Conservation (phyloP, 495 filamentous ascomycete species). For the Penicillium samsonianum region DNA sequence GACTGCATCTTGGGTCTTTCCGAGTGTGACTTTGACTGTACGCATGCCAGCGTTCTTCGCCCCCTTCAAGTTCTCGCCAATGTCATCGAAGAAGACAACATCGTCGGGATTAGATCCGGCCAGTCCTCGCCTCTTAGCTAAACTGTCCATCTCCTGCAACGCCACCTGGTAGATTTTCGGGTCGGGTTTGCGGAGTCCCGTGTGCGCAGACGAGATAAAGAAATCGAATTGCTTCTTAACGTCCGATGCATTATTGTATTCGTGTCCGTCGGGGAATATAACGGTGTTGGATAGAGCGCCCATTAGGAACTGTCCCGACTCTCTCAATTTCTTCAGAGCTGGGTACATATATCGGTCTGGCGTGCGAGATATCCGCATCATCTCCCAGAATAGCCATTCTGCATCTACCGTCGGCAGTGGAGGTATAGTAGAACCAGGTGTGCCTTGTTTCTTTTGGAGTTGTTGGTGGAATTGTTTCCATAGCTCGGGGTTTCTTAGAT, state of each 20-base stretch:
- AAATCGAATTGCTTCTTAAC: slow-evolving; percentile 71
- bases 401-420: slow-evolving; percentile 75
- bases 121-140: slow-evolving; percentile 56
- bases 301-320: slow-evolving; percentile 65
- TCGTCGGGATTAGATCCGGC: slow-evolving; percentile 62
- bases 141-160: slow-evolving; percentile 60
- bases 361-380: slow-evolving; percentile 74
- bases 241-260: slow-evolving; percentile 51
- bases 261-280: slow-evolving; percentile 71
- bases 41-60: slow-evolving; percentile 73
- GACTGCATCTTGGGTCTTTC: slow-evolving; percentile 74
- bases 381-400: slow-evolving; percentile 81
- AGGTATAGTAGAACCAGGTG: slow-evolving; percentile 44
- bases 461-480: slow-evolving; percentile 65
- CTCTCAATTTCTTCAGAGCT: slow-evolving; percentile 68
- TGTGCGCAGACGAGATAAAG: slow-evolving; percentile 80
- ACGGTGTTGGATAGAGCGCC: slow-evolving; percentile 89
- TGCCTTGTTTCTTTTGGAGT: slow-evolving; percentile 34
- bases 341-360: slow-evolving; percentile 88
- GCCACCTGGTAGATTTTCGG: slow-evolving; percentile 76
- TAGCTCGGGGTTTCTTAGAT: slow-evolving; percentile 62
- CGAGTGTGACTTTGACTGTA: slow-evolving; percentile 82
- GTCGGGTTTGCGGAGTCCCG: slow-evolving; percentile 87
- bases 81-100: slow-evolving; percentile 91
- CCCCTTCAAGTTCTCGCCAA: slow-evolving; percentile 87